Evolutionary conservation across 257 asterid genomes (phyloP).

Genomic region (Solanum virginianum): DNA sequence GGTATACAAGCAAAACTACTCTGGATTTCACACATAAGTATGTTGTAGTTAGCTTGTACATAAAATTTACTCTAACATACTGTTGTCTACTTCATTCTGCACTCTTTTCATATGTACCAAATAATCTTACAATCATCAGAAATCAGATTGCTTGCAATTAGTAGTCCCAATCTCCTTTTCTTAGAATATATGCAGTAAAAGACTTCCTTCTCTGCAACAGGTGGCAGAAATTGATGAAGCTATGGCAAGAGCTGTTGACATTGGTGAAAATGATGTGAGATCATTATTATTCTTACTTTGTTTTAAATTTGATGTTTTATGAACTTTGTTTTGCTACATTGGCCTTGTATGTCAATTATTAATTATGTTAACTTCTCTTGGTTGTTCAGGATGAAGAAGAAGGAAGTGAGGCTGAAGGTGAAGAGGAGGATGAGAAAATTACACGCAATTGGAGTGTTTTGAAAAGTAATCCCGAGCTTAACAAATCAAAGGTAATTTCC

Average conservation of each 20-base stretch:
- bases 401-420: slow-evolving; percentile 58
- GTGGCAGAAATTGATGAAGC: slow-evolving; percentile 83
- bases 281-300: background rate
- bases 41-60: background rate
- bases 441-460: slow-evolving; percentile 72
- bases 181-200: background rate
- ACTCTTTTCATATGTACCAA: background rate
- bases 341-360: background rate
- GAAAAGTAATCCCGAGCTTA: slow-evolving; percentile 49
- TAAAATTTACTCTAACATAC: background rate
- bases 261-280: slow-evolving; percentile 86
- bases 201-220: slow-evolving; percentile 24
- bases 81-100: background rate
- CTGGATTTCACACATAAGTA: background rate
- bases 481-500: slow-evolving; percentile 54
- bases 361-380: background rate
- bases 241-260: slow-evolving; percentile 94
- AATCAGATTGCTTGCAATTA: background rate
- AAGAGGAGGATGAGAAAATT: slow-evolving; percentile 45
- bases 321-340: background rate
- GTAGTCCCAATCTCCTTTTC: background rate
- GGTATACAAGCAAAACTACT: background rate
- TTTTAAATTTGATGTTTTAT: background rate
- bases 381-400: slow-evolving; percentile 67
- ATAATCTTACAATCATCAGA: background rate